Conservation (phyloP, 306 rosid genomes). For the Cucumis cinereus region DNA sequence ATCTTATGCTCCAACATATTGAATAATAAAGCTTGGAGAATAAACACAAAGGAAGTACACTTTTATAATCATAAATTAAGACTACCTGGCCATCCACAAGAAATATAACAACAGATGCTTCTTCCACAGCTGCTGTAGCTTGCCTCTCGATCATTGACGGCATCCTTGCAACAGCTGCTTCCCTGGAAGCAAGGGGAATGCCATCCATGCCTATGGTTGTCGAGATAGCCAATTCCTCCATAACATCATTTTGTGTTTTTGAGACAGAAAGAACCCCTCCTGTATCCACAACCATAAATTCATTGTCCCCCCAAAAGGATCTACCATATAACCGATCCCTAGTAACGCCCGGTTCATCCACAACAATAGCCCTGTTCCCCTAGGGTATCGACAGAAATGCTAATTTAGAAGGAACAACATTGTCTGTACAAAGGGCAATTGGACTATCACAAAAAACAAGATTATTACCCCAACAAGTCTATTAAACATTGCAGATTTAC, state of each 20-base stretch:
- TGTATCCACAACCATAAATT: constrained; percentile 91
- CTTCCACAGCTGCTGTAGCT: constrained; percentile 83
- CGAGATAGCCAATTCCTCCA: constrained; percentile 76
- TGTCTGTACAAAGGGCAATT: neutral
- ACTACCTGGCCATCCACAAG: constrained; percentile 89
- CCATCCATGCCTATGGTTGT: constrained; percentile 97
- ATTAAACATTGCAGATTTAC: constrained; percentile 88
- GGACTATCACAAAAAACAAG: constrained; percentile 7
- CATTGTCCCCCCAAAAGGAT: constrained; percentile 77
- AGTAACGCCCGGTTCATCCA: constrained; percentile 96
- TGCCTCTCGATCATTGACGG: constrained; percentile 97
- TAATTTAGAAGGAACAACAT: neutral
- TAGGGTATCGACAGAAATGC: constrained; percentile 11
- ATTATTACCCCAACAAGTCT: constrained; percentile 84
- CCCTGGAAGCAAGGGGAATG: constrained; percentile 77
- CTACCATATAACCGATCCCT: constrained; percentile 96
- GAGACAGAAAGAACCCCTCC: constrained; percentile 88
- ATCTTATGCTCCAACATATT: neutral
- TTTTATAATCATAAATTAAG: constrained; percentile 2
- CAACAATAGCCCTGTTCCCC: constrained; percentile 94
- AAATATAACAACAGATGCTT: constrained; percentile 72
- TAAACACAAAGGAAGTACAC: neutral
- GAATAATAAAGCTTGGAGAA: neutral
- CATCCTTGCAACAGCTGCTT: constrained; percentile 92
- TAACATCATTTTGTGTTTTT: constrained; percentile 59